Percentiles rank a stretch among this genome's conserved stretches.
These are phyloP conservation scores for Ogataea paradorogensis DNA, from an alignment of 805 yeast genomes.

Conservation along the genomic window DNA sequence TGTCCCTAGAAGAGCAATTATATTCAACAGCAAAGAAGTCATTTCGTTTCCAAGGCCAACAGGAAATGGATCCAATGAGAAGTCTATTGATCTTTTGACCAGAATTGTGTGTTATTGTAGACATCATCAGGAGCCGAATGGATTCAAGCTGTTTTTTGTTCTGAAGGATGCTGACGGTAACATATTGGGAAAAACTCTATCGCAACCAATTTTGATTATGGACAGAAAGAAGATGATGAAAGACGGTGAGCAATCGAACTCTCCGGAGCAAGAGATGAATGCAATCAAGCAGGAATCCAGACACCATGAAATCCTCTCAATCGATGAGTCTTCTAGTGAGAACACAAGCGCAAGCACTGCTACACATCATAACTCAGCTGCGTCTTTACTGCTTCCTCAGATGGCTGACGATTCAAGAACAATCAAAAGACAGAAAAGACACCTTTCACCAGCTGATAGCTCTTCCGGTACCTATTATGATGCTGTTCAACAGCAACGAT, in stretches of 20 bases:
- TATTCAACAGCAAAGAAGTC: constrained; percentile 88
- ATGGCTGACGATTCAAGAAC: constrained; percentile 12
- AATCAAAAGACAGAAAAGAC: constrained; percentile 33
- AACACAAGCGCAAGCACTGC: constrained; percentile 23
- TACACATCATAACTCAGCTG: constrained; percentile 7
- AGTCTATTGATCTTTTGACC: constrained; percentile 51
- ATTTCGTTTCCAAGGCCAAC: constrained; percentile 66
- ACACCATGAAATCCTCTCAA: constrained; percentile 21
- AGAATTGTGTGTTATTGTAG: constrained; percentile 94
- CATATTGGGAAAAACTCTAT: constrained; percentile 67
- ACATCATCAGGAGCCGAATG: constrained; percentile 86
- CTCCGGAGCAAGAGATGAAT: constrained; percentile 9
- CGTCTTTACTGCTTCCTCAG: constrained; percentile 8
- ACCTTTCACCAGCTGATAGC: constrained; percentile 30
- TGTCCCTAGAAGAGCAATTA: constrained; percentile 75
- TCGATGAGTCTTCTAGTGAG: constrained; percentile 35
- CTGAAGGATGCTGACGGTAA: constrained; percentile 58
- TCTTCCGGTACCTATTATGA: constrained; percentile 26
- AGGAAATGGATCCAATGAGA: constrained; percentile 28
- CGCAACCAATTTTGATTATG: constrained; percentile 84
- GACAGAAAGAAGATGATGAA: constrained; percentile 77
- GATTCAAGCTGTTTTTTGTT: constrained; percentile 72
- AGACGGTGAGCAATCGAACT: constrained; percentile 33
- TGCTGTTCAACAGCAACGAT: constrained; percentile 26
- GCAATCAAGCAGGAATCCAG: constrained; percentile 19